Conservation (phyloP, 1,139 yeast genomes). For the Saccharomyces hybrid region DNA sequence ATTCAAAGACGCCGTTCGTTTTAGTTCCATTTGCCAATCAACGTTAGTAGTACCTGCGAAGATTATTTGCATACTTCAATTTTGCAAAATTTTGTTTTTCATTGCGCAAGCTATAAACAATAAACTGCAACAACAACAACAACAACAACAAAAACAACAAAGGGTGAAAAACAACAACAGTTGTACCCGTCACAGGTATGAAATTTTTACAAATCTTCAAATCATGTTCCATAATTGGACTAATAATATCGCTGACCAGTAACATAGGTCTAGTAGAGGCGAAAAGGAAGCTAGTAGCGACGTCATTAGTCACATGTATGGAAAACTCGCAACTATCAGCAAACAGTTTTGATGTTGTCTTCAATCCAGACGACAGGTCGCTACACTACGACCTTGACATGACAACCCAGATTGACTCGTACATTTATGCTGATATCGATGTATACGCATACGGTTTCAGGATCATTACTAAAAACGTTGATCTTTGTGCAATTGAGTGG, state of each 20-base stretch:
- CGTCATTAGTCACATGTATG: slow-evolving; percentile 71
- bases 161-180: background rate
- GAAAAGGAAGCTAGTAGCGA: slow-evolving; percentile 44
- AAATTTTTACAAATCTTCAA: background rate
- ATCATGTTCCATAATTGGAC: background rate
- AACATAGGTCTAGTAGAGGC: slow-evolving; percentile 10
- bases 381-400: slow-evolving; percentile 55
- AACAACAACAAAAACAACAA: background rate
- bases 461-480: slow-evolving; percentile 46
- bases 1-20: too few relatives aligned
- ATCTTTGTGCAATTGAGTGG: slow-evolving; percentile 54
- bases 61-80: background rate
- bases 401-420: slow-evolving; percentile 51
- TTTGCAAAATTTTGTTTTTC: background rate
- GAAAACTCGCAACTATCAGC: slow-evolving; percentile 59
- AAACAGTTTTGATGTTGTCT: slow-evolving; percentile 57
- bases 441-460: slow-evolving; percentile 73
- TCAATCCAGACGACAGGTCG: slow-evolving; percentile 58
- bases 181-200: background rate
- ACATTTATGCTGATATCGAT: slow-evolving; percentile 51
- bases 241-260: background rate
- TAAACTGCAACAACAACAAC: background rate
- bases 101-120: background rate
- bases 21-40: background rate
- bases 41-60: background rate